Evolutionary conservation across 257 asterid genomes (phyloP), one percentile per base, ranked within the genome.

Genomic region (Prunella vulgaris): DNA sequence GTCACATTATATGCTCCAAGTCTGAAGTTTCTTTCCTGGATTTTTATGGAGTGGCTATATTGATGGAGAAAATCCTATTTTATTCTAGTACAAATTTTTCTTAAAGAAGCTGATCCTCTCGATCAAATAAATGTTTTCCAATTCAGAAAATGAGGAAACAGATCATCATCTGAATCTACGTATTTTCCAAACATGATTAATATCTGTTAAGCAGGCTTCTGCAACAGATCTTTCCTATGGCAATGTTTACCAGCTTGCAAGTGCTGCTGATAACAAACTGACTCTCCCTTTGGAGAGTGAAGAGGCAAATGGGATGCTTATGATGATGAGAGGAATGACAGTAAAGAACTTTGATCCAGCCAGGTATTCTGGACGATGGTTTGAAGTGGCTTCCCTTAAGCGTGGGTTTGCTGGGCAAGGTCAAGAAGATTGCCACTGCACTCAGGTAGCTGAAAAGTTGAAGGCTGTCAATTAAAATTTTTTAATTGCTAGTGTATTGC

Each of bases 401-500:
- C 86, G 90, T 24, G 98, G 98, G 28, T 93, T 93, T 65, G 96
- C 98, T 22, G 98, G 98, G 48, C 87, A 79, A 76, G 98, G 98
- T 74, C 98, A 93, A 82, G 95, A 83, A 81, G 98, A 93, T 81
- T 93, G 98, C 84, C 98, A 93, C 71, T 93, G 98, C 80, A 93
- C 96, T 63, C 98, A 93, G 95, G 98, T 90, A 69, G n/a, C 59
- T 21, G 37, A 57, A 17, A 69, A 32, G 5, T 28, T 32, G 10
- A 17, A 1, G n/a, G n/a, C n/a, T n/a, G n/a, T n/a, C n/a, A n/a
- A n/a, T n/a, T n/a, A n/a, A n/a, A n/a, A n/a, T n/a, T n/a, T n/a
- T n/a, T n/a, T n/a, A n/a, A n/a, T n/a, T n/a, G n/a, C n/a, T n/a
- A n/a, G n/a, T n/a, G n/a, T n/a, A n/a, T n/a, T n/a, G n/a, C n/a